Evolutionary conservation across 768 basidiomycete species (phyloP).

Genomic region (Leucosporidium scottii): DNA sequence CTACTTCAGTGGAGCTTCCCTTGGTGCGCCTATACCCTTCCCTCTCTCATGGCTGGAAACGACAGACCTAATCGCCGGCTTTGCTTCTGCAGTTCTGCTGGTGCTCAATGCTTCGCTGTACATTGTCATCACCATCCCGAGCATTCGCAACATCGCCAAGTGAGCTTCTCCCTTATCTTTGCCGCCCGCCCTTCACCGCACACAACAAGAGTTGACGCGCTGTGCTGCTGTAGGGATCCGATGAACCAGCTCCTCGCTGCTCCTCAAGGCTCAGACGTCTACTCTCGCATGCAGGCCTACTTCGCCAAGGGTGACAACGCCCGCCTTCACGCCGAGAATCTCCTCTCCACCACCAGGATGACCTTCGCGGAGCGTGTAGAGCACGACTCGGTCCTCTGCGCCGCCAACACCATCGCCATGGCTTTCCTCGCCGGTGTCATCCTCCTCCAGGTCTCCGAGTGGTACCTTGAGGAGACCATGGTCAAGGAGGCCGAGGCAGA

Average conservation of each 20-base stretch:
- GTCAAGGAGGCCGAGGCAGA: constrained; percentile 6
- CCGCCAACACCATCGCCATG: constrained; percentile 27
- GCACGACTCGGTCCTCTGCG: constrained; percentile 30
- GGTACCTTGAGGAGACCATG: constrained; percentile 28
- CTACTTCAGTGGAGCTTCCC: constrained; percentile 29
- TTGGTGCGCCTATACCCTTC: constrained; percentile 1
- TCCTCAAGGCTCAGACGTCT: constrained; percentile 22
- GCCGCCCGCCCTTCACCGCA: neutral
- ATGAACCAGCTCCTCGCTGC: constrained; percentile 11
- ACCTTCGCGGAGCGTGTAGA: constrained; percentile 16
- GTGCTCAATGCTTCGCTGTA: constrained; percentile 25
- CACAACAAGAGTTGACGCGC: too few relatives aligned
- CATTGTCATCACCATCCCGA: constrained; percentile 28
- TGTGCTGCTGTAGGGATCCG: constrained; percentile 12
- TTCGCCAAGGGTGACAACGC: constrained; percentile 22
- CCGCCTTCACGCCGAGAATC: constrained; percentile 7
- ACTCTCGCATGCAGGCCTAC: constrained; percentile 21
- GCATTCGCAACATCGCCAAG: constrained; percentile 23
- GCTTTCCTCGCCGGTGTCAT: constrained; percentile 22
- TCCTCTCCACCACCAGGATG: constrained; percentile 8
- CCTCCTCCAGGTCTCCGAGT: constrained; percentile 30
- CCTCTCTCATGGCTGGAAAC: neutral
- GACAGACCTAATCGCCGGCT: neutral
- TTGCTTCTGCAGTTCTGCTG: constrained; percentile 7
- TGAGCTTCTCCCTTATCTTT: neutral